Evolutionary conservation across 495 filamentous ascomycete species (phyloP).

Genomic region (Viridothelium virens): DNA sequence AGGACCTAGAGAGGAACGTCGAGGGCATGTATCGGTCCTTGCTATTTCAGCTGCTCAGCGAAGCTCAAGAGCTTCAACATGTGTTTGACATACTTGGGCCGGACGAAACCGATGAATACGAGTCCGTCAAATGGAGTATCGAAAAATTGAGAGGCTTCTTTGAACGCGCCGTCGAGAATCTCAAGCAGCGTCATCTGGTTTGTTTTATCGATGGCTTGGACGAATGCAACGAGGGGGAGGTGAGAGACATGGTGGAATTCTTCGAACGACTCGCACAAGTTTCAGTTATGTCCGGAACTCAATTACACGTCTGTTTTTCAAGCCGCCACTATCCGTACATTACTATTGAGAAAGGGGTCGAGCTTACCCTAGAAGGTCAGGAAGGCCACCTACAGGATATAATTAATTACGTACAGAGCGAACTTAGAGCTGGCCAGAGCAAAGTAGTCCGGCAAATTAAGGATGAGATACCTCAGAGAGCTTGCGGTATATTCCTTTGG

Average conservation of each 20-base stretch:
- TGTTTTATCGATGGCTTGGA: constrained; percentile 40
- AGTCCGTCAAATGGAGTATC: not conserved
- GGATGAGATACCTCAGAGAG: constrained; percentile 16
- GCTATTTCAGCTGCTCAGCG: constrained; percentile 31
- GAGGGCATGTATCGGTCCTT: constrained; percentile 32
- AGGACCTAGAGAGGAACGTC: constrained; percentile 28
- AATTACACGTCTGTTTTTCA: constrained; percentile 22
- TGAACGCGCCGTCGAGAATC: constrained; percentile 18
- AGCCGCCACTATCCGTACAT: constrained; percentile 28
- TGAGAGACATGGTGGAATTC: constrained; percentile 19
- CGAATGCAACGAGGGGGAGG: constrained; percentile 30
- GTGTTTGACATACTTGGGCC: constrained; percentile 1
- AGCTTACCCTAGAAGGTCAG: constrained; percentile 19
- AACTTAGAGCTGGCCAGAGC: constrained; percentile 6
- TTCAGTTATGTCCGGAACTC: not conserved
- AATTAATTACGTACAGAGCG: constrained; percentile 15
- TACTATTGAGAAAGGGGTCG: constrained; percentile 14
- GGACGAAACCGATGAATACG: not conserved
- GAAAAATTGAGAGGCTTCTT: not conserved
- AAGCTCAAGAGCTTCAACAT: constrained; percentile 13
- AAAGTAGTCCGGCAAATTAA: not conserved
- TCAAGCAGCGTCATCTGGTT: constrained; percentile 21
- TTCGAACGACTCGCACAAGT: constrained; percentile 23
- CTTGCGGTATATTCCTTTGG: constrained; percentile 28
- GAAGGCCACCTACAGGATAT: constrained; percentile 22